Base-by-base conservation (phyloP, 2,329 filamentous ascomycete species). In the Fusarium gaditjirri region DNA sequence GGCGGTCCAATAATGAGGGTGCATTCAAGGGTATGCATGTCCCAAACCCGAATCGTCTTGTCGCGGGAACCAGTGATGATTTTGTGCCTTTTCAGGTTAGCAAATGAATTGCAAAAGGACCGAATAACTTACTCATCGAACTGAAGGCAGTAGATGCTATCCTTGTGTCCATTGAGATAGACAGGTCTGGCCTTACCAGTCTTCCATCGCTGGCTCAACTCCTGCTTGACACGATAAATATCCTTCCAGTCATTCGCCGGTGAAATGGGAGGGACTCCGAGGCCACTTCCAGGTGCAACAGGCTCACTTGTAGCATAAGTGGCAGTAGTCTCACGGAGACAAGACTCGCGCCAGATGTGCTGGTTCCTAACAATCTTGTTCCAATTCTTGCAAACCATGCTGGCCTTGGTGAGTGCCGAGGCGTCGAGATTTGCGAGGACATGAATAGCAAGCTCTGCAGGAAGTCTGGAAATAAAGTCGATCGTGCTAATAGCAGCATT, bases 131-230 rank as follows among this genome's bases (percentile, higher is more conserved):
- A 94, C 92, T 98, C 95, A 80, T 99, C 96, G 80, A 98, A 99
- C 79, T 99, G 96, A 62, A 97, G 89, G 81, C 96, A 99, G 83
- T 99, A 99, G 63, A 99, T 97, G 73, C 94, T 98, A 81, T 99
- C 96, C 31, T 91, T 91, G 80, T 99, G 96, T 5, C 96, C 96
- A 76, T 96, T 94, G 27, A 99, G 87, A 81, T 98, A 98, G 61
- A 97, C 90, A 1, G 94, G 92, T 49, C 90, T 91, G 13, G 94
- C 93, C 73, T 91, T 91, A 61, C 93, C 92, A 55, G 91, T 85
- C 76, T 89, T 91, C 96, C 96, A 99, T 70, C 93, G 90, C 72
- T 87, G 85, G 75, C 94, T 92, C 68, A 99, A 87, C 70, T 92
- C 88, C 67, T 91, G 88, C 74, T 93, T 92, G 47, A 93, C 92